Conservation (phyloP, 208 protist species). For the Naegleria lovaniensis region DNA sequence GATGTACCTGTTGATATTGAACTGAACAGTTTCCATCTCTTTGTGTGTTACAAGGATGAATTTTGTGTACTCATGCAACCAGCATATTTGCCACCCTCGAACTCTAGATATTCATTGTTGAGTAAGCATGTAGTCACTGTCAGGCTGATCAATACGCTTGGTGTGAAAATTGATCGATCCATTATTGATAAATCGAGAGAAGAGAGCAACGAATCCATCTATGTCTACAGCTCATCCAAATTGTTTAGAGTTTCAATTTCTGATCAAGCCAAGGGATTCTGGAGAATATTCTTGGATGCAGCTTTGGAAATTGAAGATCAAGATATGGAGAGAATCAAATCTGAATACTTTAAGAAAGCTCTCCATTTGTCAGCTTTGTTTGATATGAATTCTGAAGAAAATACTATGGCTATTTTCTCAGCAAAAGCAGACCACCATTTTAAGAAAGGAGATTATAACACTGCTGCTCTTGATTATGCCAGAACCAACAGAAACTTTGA, state of each 20-base stretch:
- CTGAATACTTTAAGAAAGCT: neutral
- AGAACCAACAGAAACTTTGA: slow-evolving; percentile 21
- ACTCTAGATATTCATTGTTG: neutral
- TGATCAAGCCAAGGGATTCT: slow-evolving; percentile 4
- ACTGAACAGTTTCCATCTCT: neutral
- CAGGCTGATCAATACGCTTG: neutral
- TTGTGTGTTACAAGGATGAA: neutral
- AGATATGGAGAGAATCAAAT: neutral
- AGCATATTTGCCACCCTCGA: neutral
- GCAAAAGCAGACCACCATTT: slow-evolving; percentile 4
- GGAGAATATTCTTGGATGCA: neutral
- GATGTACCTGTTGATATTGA: neutral
- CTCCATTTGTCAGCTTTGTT: neutral
- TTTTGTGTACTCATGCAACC: slow-evolving; percentile 1
- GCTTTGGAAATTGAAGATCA: neutral
- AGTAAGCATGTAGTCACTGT: neutral
- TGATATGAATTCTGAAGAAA: neutral
- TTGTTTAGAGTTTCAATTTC: neutral
- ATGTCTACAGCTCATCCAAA: neutral
- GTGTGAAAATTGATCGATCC: neutral
- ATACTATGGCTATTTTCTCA: slow-evolving; percentile 6
- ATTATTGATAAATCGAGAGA: neutral
- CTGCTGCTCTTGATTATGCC: neutral
- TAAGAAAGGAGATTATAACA: neutral
- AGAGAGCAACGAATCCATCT: neutral